These are phyloP conservation scores for Pezizomycotina sp. DNA, from an alignment of 2,329 filamentous ascomycete species.

Conservation along the genomic window DNA sequence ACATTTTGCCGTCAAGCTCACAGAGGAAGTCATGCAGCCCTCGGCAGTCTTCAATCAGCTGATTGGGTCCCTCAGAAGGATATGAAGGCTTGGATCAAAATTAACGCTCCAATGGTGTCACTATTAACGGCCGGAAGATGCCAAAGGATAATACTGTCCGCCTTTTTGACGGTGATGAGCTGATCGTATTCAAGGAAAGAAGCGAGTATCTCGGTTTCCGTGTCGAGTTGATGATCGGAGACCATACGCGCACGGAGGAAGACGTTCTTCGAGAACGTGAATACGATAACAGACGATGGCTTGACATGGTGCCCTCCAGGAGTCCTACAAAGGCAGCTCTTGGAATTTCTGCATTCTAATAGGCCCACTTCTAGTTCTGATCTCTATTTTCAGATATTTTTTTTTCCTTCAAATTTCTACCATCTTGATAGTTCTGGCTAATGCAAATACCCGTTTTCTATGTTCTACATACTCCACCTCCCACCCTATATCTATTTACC, in stretches of 20 bases:
- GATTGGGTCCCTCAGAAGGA: constrained; percentile 18
- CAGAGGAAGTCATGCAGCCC: constrained; percentile 11
- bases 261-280: constrained; percentile 13
- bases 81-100: constrained; percentile 24
- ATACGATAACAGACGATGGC: constrained; percentile 11
- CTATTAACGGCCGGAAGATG: constrained; percentile 22
- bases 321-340: constrained; percentile 9
- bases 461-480: neutral
- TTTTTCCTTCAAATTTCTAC: neutral
- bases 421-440: neutral
- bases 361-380: constrained; percentile 1
- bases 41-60: constrained; percentile 11
- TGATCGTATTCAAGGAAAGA: constrained; percentile 22
- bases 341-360: constrained; percentile 3
- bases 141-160: constrained; percentile 19
- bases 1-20: constrained; percentile 22
- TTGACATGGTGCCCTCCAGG: constrained; percentile 13
- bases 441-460: neutral
- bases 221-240: constrained; percentile 21
- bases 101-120: constrained; percentile 21
- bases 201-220: constrained; percentile 21
- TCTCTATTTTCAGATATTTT: constrained; percentile 2
- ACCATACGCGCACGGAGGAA: constrained; percentile 7
- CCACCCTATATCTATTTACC: neutral
- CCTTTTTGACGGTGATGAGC: constrained; percentile 22